Percentiles rank a stretch among this genome's conserved stretches.
Evolutionary conservation across 2,329 filamentous ascomycete species (phyloP).

Genomic region (Aspergillus phoenicis): DNA sequence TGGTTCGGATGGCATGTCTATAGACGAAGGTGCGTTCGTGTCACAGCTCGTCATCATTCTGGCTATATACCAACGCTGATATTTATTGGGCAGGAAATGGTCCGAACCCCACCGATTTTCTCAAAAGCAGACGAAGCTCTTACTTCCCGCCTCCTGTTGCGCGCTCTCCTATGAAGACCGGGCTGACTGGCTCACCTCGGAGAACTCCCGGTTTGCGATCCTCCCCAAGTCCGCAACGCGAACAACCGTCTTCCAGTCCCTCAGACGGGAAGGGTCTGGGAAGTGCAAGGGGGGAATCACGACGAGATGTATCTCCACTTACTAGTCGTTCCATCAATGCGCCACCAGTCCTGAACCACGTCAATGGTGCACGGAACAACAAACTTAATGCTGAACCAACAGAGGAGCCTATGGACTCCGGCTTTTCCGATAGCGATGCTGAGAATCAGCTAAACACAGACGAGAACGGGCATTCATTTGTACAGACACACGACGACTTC

Average conservation of each 20-base stretch:
- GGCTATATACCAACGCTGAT: conserved; percentile 13
- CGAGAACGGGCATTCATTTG: conserved; percentile 37
- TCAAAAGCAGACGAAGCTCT: conserved; percentile 38
- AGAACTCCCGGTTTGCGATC: conserved; percentile 46
- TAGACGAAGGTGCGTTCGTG: conserved; percentile 59
- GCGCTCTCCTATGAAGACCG: conserved; percentile 50
- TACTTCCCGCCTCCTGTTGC: conserved; percentile 45
- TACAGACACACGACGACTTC: conserved; percentile 29
- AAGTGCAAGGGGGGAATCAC: conserved; percentile 26
- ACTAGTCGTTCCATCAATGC: conserved; percentile 40
- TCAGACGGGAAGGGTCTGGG: conserved; percentile 36
- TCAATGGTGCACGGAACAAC: conserved; percentile 27
- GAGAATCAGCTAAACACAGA: conserved; percentile 33
- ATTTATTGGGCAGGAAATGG: conserved; percentile 37
- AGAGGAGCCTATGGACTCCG: conserved; percentile 27
- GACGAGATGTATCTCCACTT: conserved; percentile 38
- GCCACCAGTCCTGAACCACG: conserved; percentile 28
- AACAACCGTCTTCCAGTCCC: conserved; percentile 42
- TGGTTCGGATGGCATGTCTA: conserved; percentile 63
- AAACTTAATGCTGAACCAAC: conserved; percentile 19
- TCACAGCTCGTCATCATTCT: conserved; percentile 10
- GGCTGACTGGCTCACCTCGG: conserved; percentile 46
- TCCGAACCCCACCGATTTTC: conserved; percentile 46
- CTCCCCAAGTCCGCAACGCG: conserved; percentile 42
- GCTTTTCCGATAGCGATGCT: conserved; percentile 42